phyloP scores from a whole-genome alignment of 768 basidiomycete species.

The Mycena vitilis region DNA sequence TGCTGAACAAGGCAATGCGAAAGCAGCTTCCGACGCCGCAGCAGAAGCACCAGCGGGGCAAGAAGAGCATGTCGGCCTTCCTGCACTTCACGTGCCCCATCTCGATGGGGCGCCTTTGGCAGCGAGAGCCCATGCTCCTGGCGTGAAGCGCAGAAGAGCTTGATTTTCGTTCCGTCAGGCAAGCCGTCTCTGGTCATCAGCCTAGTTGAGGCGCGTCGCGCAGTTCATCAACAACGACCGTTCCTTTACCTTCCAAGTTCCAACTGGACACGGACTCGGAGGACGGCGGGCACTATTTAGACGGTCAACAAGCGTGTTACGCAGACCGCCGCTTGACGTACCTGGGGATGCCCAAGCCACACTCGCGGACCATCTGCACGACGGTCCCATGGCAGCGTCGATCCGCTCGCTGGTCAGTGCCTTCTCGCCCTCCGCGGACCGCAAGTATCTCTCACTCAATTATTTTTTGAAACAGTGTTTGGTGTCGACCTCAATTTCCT shows the following conservation, averaged over 20 bases:
- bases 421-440: neutral
- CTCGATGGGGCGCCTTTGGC: constrained; percentile 86
- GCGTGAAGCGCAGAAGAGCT: constrained; percentile 74
- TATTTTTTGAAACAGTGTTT: constrained; percentile 64
- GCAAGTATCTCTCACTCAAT: constrained; percentile 28
- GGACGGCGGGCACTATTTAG: constrained; percentile 88
- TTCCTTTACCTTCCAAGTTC: constrained; percentile 85
- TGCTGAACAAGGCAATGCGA: constrained; percentile 81
- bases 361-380: constrained; percentile 80
- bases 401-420: constrained; percentile 78
- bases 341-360: constrained; percentile 80
- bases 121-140: constrained; percentile 61
- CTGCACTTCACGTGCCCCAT: constrained; percentile 91
- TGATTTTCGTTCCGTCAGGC: constrained; percentile 75
- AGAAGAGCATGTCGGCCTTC: constrained; percentile 90
- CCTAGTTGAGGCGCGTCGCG: constrained; percentile 77
- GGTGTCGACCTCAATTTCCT: constrained; percentile 81
- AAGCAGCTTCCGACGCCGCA: constrained; percentile 59
- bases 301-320: constrained; percentile 74
- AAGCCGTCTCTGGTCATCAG: constrained; percentile 84
- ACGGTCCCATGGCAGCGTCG: constrained; percentile 68
- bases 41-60: constrained; percentile 84
- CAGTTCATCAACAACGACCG: constrained; percentile 84
- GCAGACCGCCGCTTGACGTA: constrained; percentile 84
- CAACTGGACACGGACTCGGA: constrained; percentile 88